A percentile compares a stretch with the other conserved stretches of the same genome.
phyloP scores from a whole-genome alignment of 352 stramenopile genomes.

The Aphanomyces invadans region DNA sequence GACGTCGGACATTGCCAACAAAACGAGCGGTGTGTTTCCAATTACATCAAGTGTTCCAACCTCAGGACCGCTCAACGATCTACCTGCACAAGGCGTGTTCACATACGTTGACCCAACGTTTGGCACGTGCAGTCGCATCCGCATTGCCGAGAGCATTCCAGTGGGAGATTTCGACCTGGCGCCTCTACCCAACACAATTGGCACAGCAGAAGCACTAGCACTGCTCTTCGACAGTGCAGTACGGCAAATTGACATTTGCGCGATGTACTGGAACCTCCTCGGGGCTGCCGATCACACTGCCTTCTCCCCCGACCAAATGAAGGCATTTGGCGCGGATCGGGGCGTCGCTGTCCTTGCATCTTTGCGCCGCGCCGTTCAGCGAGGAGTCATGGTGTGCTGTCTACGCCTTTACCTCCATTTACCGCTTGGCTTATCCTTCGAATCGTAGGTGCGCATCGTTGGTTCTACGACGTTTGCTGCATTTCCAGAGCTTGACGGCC shows the following conservation, averaged over 20 bases:
- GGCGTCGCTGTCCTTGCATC: slow-evolving; percentile 46
- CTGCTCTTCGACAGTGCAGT: slow-evolving; percentile 37
- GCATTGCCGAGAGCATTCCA: slow-evolving; percentile 57
- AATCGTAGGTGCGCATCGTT: neutral
- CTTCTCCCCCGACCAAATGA: slow-evolving; percentile 51
- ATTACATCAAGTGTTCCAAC: neutral
- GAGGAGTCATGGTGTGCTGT: slow-evolving; percentile 42
- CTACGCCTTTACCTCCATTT: slow-evolving; percentile 43
- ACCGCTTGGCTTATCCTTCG: no score
- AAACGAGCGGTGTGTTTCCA: neutral
- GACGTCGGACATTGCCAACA: neutral
- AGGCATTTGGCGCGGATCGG: slow-evolving; percentile 45
- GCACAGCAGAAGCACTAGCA: slow-evolving; percentile 47
- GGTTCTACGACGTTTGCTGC: slow-evolving; percentile 29
- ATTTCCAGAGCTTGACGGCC: slow-evolving; percentile 39
- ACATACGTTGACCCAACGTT: neutral
- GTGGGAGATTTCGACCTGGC: slow-evolving; percentile 47
- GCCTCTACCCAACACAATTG: slow-evolving; percentile 27
- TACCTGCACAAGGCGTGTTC: neutral
- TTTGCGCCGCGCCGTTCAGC: slow-evolving; percentile 37
- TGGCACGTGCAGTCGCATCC: neutral
- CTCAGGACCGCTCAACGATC: neutral
- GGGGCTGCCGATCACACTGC: slow-evolving; percentile 44
- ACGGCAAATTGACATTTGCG: slow-evolving; percentile 56
- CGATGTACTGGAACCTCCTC: slow-evolving; percentile 80